Evolutionary conservation across 345 rosid genomes (phyloP), one percentile per base, ranked within the genome.

Genomic region (Citrus unshiu): DNA sequence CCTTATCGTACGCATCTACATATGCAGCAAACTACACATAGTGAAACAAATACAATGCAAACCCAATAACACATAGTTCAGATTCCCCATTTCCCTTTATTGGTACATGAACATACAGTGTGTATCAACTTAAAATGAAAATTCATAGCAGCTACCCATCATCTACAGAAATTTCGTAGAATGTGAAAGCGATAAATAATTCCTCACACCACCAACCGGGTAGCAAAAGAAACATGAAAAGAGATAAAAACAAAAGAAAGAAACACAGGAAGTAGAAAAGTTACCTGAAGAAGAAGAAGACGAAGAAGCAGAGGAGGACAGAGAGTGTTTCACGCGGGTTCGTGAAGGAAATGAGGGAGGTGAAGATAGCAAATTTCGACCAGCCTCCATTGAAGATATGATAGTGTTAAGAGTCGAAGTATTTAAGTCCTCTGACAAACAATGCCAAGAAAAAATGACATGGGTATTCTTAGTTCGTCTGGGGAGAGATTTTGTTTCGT

Each of bases 301-400:
- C 72, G 87, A 73, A 22, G 88, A 46, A 46, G 51, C 51, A 46
- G 5, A 46, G 51, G 51, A 80, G 73, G 86, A 79, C 79, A 60
- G 80, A 63, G 81, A 70, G 76, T n/a, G 86, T 76, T 85, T 95
- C 75, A 83, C 70, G 68, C 81, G 90, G 74, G 86, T 86, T 87
- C 86, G 86, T 6, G 89, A 19, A 30, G 85, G 86, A 85, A 89
- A 88, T 49, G 93, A 79, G 37, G 94, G 89, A 82, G 97, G 79
- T 40, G 97, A 84, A 83, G 90, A 84, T 73, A 95, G 84, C 73
- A 95, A 83, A 78, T 81, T 87, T 82, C 88, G 85, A 57, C 88
- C 87, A 76, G 92, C 90, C 80, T 90, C 98, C 98, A 95, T 95
- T 74, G 54, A 72, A 40, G 35, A 39, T 12, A 30, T 5, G 35